These are phyloP conservation scores for Fusarium pseudograminearum DNA, from an alignment of 2,329 filamentous ascomycete genomes.

Conservation along the genomic window DNA sequence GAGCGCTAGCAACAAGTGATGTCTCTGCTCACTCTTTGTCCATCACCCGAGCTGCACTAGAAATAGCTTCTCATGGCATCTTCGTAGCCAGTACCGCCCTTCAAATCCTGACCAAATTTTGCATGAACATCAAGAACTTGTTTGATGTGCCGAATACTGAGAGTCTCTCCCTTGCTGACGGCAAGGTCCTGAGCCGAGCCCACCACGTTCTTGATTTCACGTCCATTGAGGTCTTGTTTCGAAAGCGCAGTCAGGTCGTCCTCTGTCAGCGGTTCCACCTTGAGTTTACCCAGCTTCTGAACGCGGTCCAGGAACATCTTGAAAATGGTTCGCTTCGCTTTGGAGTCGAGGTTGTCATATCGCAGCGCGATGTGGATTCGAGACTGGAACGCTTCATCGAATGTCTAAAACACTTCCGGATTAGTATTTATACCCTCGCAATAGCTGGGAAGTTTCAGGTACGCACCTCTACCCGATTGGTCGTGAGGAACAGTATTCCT, in stretches of 20 bases:
- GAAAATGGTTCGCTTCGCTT: constrained; percentile 84
- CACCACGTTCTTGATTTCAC: constrained; percentile 89
- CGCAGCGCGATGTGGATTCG: constrained; percentile 87
- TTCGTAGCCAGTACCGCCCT: constrained; percentile 81
- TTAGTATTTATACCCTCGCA: constrained; percentile 2
- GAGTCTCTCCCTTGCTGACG: constrained; percentile 75
- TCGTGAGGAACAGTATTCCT: constrained; percentile 89
- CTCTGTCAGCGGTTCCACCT: constrained; percentile 71
- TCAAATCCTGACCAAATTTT: constrained; percentile 85
- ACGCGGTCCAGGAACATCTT: constrained; percentile 85
- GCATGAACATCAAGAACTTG: constrained; percentile 87
- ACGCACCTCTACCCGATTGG: constrained; percentile 79
- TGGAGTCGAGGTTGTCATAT: constrained; percentile 78
- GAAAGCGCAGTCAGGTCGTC: constrained; percentile 76
- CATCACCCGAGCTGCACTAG: constrained; percentile 46
- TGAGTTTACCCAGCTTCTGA: constrained; percentile 70
- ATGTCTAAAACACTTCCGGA: constrained; percentile 65
- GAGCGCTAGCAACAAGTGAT: neutral
- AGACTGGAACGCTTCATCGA: constrained; percentile 91
- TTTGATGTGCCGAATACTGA: constrained; percentile 83
- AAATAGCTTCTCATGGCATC: constrained; percentile 88
- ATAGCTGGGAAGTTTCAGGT: neutral
- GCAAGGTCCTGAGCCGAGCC: constrained; percentile 86
- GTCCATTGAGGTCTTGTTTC: constrained; percentile 71
- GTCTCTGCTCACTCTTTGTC: neutral